Percentiles rank a stretch among this genome's conserved stretches.
phyloP scores from a whole-genome alignment of 495 filamentous ascomycete species.

The Tuber microsphaerosporum region DNA sequence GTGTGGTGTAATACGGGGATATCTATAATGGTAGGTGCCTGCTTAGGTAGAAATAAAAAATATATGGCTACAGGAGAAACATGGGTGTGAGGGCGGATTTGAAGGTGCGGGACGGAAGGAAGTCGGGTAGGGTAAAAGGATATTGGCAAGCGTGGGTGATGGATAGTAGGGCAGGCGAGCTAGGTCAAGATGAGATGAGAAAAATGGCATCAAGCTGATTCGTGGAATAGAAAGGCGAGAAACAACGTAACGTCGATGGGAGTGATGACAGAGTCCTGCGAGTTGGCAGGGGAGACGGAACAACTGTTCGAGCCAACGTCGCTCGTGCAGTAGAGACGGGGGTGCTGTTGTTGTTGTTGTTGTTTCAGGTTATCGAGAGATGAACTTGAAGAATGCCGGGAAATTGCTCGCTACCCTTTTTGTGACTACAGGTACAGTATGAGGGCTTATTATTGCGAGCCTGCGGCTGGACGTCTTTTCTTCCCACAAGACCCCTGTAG shows the following conservation, averaged over 20 bases:
- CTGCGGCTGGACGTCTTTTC: neutral
- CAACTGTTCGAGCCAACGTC: neutral
- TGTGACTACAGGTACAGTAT: neutral
- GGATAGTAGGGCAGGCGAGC: neutral
- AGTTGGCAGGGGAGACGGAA: neutral
- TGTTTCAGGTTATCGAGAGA: constrained; percentile 8
- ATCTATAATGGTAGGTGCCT: neutral
- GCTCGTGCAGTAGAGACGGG: neutral
- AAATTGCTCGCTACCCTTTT: neutral
- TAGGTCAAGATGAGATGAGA: neutral
- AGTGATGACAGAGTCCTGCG: neutral
- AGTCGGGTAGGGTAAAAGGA: neutral
- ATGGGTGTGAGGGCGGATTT: neutral
- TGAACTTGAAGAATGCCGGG: neutral
- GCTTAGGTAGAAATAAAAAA: neutral
- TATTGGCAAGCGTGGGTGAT: neutral
- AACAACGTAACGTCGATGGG: neutral
- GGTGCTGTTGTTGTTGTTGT: constrained; percentile 12
- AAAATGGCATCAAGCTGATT: constrained; percentile 3
- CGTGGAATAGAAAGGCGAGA: neutral
- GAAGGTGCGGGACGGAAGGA: neutral
- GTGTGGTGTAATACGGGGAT: constrained; percentile 5
- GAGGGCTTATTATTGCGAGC: neutral
- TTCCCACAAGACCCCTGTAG: neutral
- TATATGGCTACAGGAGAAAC: neutral